Evolutionary conservation across 768 basidiomycete species (phyloP), one percentile per base, ranked within the genome.

Genomic region (Panaeolus cyanescens): DNA sequence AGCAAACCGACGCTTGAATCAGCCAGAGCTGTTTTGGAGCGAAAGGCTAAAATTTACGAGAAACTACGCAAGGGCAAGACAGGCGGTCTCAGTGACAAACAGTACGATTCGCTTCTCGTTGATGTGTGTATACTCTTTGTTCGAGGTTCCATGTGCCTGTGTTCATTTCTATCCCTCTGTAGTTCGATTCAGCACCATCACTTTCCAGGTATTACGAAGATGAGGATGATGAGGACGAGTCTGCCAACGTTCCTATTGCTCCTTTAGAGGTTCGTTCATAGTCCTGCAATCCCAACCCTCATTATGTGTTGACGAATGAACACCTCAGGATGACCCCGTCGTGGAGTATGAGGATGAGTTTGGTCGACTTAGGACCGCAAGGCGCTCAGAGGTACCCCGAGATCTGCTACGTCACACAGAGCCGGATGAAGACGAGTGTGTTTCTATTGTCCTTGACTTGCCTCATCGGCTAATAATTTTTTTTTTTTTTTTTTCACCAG

Each of bases 331-430:
- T 59, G 92, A 95, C 65, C 91, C 92, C 10, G 75, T 93, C 31
- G 80, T 94, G 5, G 93, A 95, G 71, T 94, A 93, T 61, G 86
- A 90, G 69, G 93, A 95, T 64, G 93, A 95, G 68, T 93, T 92
- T 69, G 93, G 93, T 33, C 86, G 93, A n/a, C 66, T 85, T 36
- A 79, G 92, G 61, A 90, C 83, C 0, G 85, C 83, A 17, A 82
- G 80, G 55, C 83, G 83, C 9, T 94, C 93, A 12, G 91, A 95
- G 68, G 83, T 95, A 0, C 93, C 93, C 37, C 82, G 91, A 33
- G 76, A 90, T 61, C 75, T 92, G 8, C 69, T 85, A 5, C 78
- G 78, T 8, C 69, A 78, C 32, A 62, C 75, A n/a, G 78, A 80
- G 33, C 77, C 83, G 19, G 79, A 83, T 55, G 80, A 84, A 62